phyloP scores from a whole-genome alignment of 163 green algal genomes.

The Scenedesmus sp. region DNA sequence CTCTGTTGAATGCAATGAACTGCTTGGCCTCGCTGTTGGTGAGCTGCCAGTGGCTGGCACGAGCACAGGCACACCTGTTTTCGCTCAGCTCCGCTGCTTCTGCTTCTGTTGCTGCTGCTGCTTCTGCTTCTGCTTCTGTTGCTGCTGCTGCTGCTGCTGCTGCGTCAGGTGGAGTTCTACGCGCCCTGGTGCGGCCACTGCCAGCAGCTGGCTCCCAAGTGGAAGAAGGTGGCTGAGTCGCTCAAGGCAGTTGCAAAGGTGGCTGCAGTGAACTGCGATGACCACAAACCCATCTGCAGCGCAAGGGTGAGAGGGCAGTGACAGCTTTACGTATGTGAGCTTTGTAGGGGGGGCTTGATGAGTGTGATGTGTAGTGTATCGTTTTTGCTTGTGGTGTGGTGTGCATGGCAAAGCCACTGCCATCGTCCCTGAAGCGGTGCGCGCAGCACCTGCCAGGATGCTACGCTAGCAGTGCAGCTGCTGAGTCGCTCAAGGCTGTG shows the following conservation, averaged over 20 bases:
- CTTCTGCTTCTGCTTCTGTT: not conserved
- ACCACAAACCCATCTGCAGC: conserved; percentile 59
- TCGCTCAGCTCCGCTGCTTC: not conserved
- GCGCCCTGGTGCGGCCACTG: conserved; percentile 91
- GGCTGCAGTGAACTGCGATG: conserved; percentile 91
- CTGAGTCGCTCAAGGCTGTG: conserved; percentile 78
- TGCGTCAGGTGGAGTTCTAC: conserved; percentile 81
- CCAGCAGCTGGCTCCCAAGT: conserved; percentile 82
- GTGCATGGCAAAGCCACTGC: not conserved
- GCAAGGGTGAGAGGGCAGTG: not conserved
- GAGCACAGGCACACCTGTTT: too few relatives aligned
- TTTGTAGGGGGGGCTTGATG: not conserved
- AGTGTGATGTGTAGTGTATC: not conserved
- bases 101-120: not conserved
- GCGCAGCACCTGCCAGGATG: too few relatives aligned
- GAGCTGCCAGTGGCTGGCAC: too few relatives aligned
- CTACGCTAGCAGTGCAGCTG: conserved; percentile 19
- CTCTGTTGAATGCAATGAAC: too few relatives aligned
- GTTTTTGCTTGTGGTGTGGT: not conserved
- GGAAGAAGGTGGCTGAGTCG: conserved; percentile 70
- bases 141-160: not conserved
- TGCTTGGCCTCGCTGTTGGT: too few relatives aligned
- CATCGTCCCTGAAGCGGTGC: not conserved
- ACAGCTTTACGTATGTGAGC: not conserved
- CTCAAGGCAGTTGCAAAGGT: conserved; percentile 87